Base-by-base conservation (phyloP, 345 rosid genomes). In the Hibiscus tridactylites region DNA sequence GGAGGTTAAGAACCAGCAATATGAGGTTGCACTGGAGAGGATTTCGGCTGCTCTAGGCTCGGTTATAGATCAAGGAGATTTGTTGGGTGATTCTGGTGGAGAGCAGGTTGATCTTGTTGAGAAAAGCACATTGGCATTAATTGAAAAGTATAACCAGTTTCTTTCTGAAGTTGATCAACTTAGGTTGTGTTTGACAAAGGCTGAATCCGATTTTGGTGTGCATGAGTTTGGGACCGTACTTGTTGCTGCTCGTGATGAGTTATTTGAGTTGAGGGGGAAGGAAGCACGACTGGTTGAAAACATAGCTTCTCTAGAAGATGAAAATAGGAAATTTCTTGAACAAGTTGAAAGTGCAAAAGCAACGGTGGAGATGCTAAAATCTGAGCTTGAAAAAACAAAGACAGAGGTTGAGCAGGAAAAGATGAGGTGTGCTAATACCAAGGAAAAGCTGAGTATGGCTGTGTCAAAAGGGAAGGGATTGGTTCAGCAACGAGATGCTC, bases 381-480 rank as follows among this genome's bases (percentile, higher is more conserved):
- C 74, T 15, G 98, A 93, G 68, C 83, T 84, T 83, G 86, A 73
- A 8, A 85, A 73, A 65, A 60, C 80, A 67, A 87, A 79, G 78
- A 71, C 59, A n/a, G 97, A 89, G 75, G 87, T 86, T 78, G 96
- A 87, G 69, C 95, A 83, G 76, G 98, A 91, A 80, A 94, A 82
- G 88, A 77, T 63, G 35, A 89, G 87, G 79, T 88, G 84, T 81
- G 74, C 84, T 82, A 88, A 83, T 81, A 83, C 96, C 39, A 94
- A 91, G 78, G 98, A 94, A 81, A 94, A 94, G 83, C 96, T 94
- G 74, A 85, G 90, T 79, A 80, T 94, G 90, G 98, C 98, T 12
- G 98, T 94, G 69, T 88, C 96, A 7, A 94, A 88, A 79, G 98
- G 98, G 29, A 94, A 94, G 82, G 93, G 95, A 29, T 75, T 94